A percentile compares a stretch with the other conserved stretches of the same genome.
These are phyloP conservation scores for Nigrospora oryzae DNA, from an alignment of 2,329 filamentous ascomycete genomes.

Conservation along the genomic window DNA sequence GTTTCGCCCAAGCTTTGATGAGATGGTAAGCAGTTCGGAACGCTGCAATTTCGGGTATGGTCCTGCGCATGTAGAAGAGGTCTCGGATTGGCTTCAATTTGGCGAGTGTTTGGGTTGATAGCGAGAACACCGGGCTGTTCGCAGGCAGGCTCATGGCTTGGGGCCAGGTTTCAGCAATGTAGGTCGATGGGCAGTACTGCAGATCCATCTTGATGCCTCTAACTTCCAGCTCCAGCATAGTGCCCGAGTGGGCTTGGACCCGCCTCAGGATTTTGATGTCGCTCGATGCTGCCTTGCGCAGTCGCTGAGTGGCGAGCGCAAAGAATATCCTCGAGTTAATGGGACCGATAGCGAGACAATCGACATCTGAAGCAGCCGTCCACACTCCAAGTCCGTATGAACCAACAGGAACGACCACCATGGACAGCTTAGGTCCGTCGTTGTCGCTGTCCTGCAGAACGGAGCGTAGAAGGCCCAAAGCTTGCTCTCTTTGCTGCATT, in stretches of 20 bases:
- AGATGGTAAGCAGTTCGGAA: slow-evolving; percentile 52
- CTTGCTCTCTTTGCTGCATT: slow-evolving; percentile 27
- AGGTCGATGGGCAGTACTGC: slow-evolving; percentile 55
- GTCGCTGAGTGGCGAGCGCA: slow-evolving; percentile 43
- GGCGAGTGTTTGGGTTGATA: slow-evolving; percentile 46
- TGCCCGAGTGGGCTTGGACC: slow-evolving; percentile 49
- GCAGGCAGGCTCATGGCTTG: slow-evolving; percentile 35
- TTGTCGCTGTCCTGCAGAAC: slow-evolving; percentile 26
- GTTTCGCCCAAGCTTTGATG: slow-evolving; percentile 54
- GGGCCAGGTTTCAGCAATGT: slow-evolving; percentile 45
- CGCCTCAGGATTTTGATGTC: slow-evolving; percentile 45
- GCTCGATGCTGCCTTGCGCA: slow-evolving; percentile 34
- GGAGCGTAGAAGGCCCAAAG: slow-evolving; percentile 34
- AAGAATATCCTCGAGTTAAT: slow-evolving; percentile 56
- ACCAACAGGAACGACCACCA: slow-evolving; percentile 54
- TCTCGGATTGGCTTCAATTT: slow-evolving; percentile 60
- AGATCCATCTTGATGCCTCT: slow-evolving; percentile 51
- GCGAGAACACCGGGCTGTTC: slow-evolving; percentile 43
- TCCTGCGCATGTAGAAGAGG: slow-evolving; percentile 49
- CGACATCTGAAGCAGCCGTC: slow-evolving; percentile 52
- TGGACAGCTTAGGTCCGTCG: slow-evolving; percentile 19
- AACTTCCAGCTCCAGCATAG: slow-evolving; percentile 57
- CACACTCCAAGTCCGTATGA: slow-evolving; percentile 58
- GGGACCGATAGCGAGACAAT: slow-evolving; percentile 56
- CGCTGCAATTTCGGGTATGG: slow-evolving; percentile 47